These are phyloP conservation scores for Crucihimalaya himalaica DNA, from an alignment of 345 rosid genomes.

Conservation along the genomic window DNA sequence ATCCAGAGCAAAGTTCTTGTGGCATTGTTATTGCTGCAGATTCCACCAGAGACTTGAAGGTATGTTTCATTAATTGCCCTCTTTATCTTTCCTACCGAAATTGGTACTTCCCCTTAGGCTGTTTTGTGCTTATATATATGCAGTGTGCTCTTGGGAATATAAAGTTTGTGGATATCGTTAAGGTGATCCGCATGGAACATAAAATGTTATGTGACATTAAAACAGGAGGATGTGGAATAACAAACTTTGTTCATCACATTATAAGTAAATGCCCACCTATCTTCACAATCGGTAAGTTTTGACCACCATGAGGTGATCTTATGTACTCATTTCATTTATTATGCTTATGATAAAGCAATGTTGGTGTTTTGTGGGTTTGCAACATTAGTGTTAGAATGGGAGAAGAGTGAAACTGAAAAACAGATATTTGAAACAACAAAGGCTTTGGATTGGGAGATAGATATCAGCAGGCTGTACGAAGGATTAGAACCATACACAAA, in stretches of 20 bases:
- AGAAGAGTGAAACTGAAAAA: conserved; percentile 12
- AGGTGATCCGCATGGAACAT: not conserved
- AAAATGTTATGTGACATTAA: conserved; percentile 7
- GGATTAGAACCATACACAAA: conserved; percentile 6
- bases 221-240: conserved; percentile 15
- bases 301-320: not conserved
- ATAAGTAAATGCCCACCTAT: conserved; percentile 17
- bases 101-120: not conserved
- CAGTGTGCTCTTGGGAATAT: conserved; percentile 20
- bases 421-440: conserved; percentile 22
- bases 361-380: not conserved
- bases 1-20: conserved; percentile 15
- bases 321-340: not conserved
- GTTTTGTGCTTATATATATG: not conserved
- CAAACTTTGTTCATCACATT: conserved; percentile 1
- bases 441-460: conserved; percentile 16
- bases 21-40: conserved; percentile 21
- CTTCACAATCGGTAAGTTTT: conserved; percentile 22
- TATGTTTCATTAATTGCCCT: not conserved
- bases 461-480: conserved; percentile 13
- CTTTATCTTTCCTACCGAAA: not conserved
- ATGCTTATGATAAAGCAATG: not conserved
- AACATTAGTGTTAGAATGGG: conserved; percentile 22
- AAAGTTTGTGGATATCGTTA: conserved; percentile 14
- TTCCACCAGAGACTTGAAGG: conserved; percentile 22